Conservation (phyloP, 1,284 basidiomycete species). For the Ceratorhiza oryzae-sativae region DNA sequence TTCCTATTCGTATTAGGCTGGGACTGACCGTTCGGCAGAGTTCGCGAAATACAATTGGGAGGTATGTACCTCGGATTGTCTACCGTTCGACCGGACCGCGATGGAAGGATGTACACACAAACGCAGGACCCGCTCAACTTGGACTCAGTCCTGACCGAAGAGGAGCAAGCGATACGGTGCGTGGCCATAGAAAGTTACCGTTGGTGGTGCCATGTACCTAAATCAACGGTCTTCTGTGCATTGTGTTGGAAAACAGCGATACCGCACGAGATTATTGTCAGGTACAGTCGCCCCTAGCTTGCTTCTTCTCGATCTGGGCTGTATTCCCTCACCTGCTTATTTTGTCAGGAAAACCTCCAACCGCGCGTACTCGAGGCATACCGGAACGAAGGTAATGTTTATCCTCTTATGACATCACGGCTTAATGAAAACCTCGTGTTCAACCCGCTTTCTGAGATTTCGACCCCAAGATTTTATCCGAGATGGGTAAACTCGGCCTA, state of each 20-base stretch:
- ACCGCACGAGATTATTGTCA: constrained; percentile 87
- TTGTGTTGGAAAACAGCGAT: constrained; percentile 64
- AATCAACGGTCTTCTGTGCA: too few relatives aligned
- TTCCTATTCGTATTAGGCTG: too few relatives aligned
- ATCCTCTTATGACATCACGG: background rate
- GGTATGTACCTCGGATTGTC: constrained; percentile 53
- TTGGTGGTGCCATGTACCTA: too few relatives aligned
- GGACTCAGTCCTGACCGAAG: constrained; percentile 83
- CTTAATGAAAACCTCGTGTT: constrained; percentile 9
- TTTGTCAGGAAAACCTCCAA: constrained; percentile 73
- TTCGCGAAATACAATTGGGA: constrained; percentile 73
- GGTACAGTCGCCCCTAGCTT: constrained; percentile 52
- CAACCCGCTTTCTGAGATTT: constrained; percentile 66
- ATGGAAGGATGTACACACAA: constrained; percentile 32
- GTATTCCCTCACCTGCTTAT: background rate
- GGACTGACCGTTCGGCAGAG: constrained; percentile 44
- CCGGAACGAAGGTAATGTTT: constrained; percentile 76
- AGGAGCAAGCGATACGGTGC: constrained; percentile 88
- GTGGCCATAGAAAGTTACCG: constrained; percentile 43
- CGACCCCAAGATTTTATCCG: constrained; percentile 77
- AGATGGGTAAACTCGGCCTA: constrained; percentile 93
- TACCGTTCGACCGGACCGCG: background rate
- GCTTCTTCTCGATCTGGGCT: background rate
- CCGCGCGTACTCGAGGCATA: constrained; percentile 88
- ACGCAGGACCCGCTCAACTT: constrained; percentile 77